Evolutionary conservation across 805 yeast genomes (phyloP).

Genomic region (Brettanomyces sp.): DNA sequence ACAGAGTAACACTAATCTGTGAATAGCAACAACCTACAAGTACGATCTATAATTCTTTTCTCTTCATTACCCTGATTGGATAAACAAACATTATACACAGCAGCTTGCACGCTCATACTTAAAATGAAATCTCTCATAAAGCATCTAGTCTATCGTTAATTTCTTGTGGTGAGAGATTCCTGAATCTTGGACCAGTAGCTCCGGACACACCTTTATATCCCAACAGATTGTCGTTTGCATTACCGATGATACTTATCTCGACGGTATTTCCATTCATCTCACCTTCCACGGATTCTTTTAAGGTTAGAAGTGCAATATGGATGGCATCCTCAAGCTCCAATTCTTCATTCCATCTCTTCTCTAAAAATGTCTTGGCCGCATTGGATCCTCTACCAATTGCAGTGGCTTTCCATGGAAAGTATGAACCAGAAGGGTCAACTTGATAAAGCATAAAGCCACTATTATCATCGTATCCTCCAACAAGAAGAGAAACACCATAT

Average conservation of each 20-base stretch:
- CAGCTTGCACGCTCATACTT: too few relatives aligned
- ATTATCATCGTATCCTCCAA: conserved; percentile 84
- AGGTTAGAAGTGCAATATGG: conserved; percentile 86
- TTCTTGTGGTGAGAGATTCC: conserved; percentile 78
- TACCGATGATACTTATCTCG: conserved; percentile 82
- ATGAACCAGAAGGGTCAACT: conserved; percentile 96
- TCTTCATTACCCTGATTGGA: too few relatives aligned
- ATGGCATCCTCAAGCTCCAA: conserved; percentile 96
- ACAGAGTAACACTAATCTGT: too few relatives aligned
- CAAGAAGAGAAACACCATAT: conserved; percentile 89
- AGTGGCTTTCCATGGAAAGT: conserved; percentile 99
- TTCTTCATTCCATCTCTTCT: conserved; percentile 97
- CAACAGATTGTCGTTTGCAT: conserved; percentile 67
- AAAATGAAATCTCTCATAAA: conserved; percentile 34
- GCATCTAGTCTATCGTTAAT: conserved; percentile 93
- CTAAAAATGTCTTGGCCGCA: conserved; percentile 95
- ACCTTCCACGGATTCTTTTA: conserved; percentile 95
- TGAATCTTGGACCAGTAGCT: conserved; percentile 83
- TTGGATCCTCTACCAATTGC: conserved; percentile 95
- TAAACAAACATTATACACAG: too few relatives aligned
- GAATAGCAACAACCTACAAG: too few relatives aligned
- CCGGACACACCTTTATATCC: conserved; percentile 78
- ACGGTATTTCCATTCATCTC: conserved; percentile 96
- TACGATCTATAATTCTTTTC: too few relatives aligned
- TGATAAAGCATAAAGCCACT: conserved; percentile 76